Evolutionary conservation across 2,329 filamentous ascomycete genomes (phyloP).

Genomic region (Rhynchosporium secalis): DNA sequence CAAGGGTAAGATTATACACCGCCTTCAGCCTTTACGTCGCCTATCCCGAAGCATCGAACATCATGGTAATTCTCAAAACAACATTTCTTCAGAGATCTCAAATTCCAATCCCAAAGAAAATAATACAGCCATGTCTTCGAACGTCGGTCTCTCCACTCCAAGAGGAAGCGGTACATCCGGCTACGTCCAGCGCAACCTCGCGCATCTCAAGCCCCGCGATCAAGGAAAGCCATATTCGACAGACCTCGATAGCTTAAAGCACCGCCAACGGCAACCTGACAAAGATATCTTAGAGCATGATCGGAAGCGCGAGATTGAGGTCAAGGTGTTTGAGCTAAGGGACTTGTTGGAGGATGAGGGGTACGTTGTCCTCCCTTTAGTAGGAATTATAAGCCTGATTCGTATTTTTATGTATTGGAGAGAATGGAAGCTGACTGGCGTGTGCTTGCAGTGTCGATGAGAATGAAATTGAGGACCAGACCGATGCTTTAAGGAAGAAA

Average conservation of each 20-base stretch:
- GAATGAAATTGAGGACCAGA: slow-evolving; percentile 83
- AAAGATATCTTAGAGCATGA: slow-evolving; percentile 93
- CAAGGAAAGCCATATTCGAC: slow-evolving; percentile 62
- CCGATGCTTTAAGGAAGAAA: slow-evolving; percentile 64
- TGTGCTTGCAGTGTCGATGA: slow-evolving; percentile 64
- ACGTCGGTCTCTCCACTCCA: slow-evolving; percentile 93
- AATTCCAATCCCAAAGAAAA: not conserved
- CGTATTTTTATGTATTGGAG: too few species aligned
- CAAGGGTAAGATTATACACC: slow-evolving; percentile 9
- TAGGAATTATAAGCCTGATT: too few species aligned
- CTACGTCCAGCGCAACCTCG: slow-evolving; percentile 95
- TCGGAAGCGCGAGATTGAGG: slow-evolving; percentile 84
- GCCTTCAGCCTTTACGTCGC: slow-evolving; percentile 14
- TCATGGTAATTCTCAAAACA: too few species aligned
- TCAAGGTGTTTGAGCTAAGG: slow-evolving; percentile 87
- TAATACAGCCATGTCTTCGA: slow-evolving; percentile 78
- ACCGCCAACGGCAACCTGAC: slow-evolving; percentile 82
- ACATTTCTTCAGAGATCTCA: too few species aligned
- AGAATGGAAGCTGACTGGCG: slow-evolving; percentile 16
- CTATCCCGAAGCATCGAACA: not conserved
- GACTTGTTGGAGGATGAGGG: slow-evolving; percentile 91
- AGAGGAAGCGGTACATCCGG: slow-evolving; percentile 94
- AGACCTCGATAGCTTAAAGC: slow-evolving; percentile 67
- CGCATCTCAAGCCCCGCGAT: slow-evolving; percentile 83
- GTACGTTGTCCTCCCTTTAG: slow-evolving; percentile 46